Base-by-base conservation (phyloP, 495 filamentous ascomycete species). In the Parathielavia appendiculata region DNA sequence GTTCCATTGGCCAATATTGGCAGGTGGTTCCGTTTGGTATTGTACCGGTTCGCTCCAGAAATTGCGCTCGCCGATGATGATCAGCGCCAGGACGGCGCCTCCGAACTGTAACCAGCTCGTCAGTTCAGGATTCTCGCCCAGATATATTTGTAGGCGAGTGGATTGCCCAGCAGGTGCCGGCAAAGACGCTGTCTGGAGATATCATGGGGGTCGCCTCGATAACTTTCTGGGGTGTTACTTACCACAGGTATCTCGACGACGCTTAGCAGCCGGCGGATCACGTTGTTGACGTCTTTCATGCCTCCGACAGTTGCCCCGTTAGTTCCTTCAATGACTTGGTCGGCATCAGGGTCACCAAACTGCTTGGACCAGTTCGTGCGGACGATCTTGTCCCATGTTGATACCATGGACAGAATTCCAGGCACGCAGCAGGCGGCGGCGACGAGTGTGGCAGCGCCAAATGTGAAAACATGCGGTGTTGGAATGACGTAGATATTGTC, bases 371-470 rank as follows among this genome's bases (percentile, higher is more conserved):
- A 81, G 54, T 83, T 83, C 16, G 76, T 73, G 58, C 81, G 76
- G 5, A 83, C 69, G 22, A 85, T 84, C 60, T 82, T 83, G 51
- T 81, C 78, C 77, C 75, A 82, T 68, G 75, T 86, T 0, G 74
- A 80, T n/a, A 76, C 69, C 19, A 83, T 70, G 5, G 78, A 81
- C 0, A 86, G 69, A 30, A 84, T 75, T 12, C 80, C 79, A 0
- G 82, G 82, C 32, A 86, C 75, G 55, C 80, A 84, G 60, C 81
- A 84, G 17, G 75, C 82, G 30, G 81, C 81, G 2, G 82, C 76
- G 1, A 86, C 66, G 7, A 85, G 76, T 4, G 77, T 81, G 2
- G 71, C 77, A 0, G 81, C 76, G 54, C 75, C 73, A 59, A 84
- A 83, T 0, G 75, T 75, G 26, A 86, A 63, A 13, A 64, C 61